phyloP scores from a whole-genome alignment of 805 yeast genomes.

The Candida ovalis region DNA sequence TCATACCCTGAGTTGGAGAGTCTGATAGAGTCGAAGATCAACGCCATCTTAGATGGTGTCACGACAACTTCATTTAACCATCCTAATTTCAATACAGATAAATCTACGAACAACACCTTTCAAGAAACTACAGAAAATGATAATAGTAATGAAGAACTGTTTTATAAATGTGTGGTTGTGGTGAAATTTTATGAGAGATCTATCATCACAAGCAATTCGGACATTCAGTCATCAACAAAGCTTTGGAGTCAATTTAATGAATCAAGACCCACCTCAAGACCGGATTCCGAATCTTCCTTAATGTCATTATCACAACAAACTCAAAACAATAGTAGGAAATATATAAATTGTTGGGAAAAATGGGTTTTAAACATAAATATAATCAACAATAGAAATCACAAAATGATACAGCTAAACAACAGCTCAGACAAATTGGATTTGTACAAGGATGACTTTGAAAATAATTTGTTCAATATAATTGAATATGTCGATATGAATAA shows the following conservation, averaged over 20 bases:
- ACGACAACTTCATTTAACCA: background rate
- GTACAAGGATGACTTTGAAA: slow-evolving; percentile 37
- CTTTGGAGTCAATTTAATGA: slow-evolving; percentile 40
- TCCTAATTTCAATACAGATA: slow-evolving; percentile 1
- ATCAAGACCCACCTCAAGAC: slow-evolving; percentile 7
- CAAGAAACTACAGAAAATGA: slow-evolving; percentile 7
- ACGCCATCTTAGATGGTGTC: slow-evolving; percentile 28
- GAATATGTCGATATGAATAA: slow-evolving; percentile 52
- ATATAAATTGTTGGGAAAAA: slow-evolving; percentile 58
- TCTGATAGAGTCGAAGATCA: slow-evolving; percentile 34
- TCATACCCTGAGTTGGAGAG: slow-evolving; percentile 46
- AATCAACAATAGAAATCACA: slow-evolving; percentile 23
- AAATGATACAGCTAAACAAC: slow-evolving; percentile 12
- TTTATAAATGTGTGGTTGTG: slow-evolving; percentile 32
- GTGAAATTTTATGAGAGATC: slow-evolving; percentile 27
- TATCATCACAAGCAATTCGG: slow-evolving; percentile 3
- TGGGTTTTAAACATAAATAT: slow-evolving; percentile 58
- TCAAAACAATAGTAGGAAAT: slow-evolving; percentile 32
- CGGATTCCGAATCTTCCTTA: slow-evolving; percentile 15
- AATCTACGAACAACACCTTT: slow-evolving; percentile 12
- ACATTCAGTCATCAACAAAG: slow-evolving; percentile 38
- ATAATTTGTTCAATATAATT: slow-evolving; percentile 42
- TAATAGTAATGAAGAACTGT: slow-evolving; percentile 5
- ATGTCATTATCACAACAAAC: slow-evolving; percentile 3
- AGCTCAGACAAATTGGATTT: slow-evolving; percentile 16